These are phyloP conservation scores for Candida frijolesensis DNA, from an alignment of 1,139 yeast species.

Conservation along the genomic window DNA sequence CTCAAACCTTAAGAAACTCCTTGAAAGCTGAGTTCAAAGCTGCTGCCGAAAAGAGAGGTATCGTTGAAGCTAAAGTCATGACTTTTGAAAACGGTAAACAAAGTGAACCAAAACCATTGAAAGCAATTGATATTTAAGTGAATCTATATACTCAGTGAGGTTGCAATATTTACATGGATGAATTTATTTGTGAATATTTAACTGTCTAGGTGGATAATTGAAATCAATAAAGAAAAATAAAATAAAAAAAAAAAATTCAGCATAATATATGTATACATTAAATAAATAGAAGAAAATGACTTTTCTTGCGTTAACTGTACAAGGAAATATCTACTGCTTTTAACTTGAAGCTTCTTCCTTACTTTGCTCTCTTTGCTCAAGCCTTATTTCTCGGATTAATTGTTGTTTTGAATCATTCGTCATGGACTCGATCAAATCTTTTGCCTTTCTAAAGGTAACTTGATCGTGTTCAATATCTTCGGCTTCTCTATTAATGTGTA, in stretches of 20 bases:
- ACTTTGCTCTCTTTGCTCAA: constrained; percentile 18
- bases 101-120: constrained; percentile 31
- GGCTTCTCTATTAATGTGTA: constrained; percentile 29
- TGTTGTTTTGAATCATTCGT: constrained; percentile 36
- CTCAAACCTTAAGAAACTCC: constrained; percentile 84
- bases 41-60: constrained; percentile 73
- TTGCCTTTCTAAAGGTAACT: constrained; percentile 24
- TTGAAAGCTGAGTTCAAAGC: constrained; percentile 86
- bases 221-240: not conserved
- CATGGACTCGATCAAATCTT: constrained; percentile 40
- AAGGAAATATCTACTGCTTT: not conserved
- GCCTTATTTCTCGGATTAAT: constrained; percentile 31
- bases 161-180: not conserved
- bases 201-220: too few species aligned
- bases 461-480: constrained; percentile 25
- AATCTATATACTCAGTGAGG: too few species aligned
- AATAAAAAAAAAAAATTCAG: not conserved
- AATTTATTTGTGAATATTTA: not conserved
- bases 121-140: constrained; percentile 12
- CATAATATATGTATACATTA: constrained; percentile 3
- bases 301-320: not conserved
- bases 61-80: constrained; percentile 75
- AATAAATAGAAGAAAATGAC: not conserved
- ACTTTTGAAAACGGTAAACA: constrained; percentile 69
- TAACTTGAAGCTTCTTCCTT: constrained; percentile 20